Percentiles rank a stretch among this genome's conserved stretches.
These are phyloP conservation scores for Odontarrhena argentea DNA, from an alignment of 345 rosid species.

Conservation along the genomic window DNA sequence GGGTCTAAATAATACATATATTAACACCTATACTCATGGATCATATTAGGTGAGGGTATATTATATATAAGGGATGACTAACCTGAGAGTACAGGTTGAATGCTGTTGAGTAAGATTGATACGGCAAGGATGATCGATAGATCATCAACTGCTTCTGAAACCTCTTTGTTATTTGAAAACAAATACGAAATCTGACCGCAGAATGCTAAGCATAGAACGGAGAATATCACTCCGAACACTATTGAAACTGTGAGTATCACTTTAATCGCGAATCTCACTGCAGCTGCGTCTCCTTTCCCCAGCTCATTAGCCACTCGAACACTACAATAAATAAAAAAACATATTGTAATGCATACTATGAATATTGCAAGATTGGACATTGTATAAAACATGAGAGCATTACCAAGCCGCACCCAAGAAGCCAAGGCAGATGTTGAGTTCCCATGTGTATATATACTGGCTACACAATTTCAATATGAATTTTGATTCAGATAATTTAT, in stretches of 20 bases:
- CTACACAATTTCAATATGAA: background rate
- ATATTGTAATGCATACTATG: background rate
- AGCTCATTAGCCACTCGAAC: constrained; percentile 66
- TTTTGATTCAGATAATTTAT: background rate
- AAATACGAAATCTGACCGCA: constrained; percentile 43
- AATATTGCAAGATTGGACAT: background rate
- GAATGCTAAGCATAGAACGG: constrained; percentile 46
- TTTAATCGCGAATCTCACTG: constrained; percentile 51
- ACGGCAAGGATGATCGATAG: constrained; percentile 50
- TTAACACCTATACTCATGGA: no score
- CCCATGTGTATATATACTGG: constrained; percentile 53
- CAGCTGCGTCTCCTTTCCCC: constrained; percentile 57
- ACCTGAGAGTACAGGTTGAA: constrained; percentile 59
- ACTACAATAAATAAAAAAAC: constrained; percentile 25
- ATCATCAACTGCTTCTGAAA: constrained; percentile 42
- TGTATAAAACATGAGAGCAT: background rate
- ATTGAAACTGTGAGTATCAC: constrained; percentile 45
- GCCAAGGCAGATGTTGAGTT: constrained; percentile 58
- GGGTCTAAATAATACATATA: no score
- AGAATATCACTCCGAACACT: constrained; percentile 48
- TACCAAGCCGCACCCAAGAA: constrained; percentile 60
- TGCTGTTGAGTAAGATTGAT: constrained; percentile 53
- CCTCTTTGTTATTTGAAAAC: constrained; percentile 44
- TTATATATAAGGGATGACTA: background rate
- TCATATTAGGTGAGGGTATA: background rate